Conservation (phyloP, 495 filamentous ascomycete species). For the Lasiosphaeria hispida region DNA sequence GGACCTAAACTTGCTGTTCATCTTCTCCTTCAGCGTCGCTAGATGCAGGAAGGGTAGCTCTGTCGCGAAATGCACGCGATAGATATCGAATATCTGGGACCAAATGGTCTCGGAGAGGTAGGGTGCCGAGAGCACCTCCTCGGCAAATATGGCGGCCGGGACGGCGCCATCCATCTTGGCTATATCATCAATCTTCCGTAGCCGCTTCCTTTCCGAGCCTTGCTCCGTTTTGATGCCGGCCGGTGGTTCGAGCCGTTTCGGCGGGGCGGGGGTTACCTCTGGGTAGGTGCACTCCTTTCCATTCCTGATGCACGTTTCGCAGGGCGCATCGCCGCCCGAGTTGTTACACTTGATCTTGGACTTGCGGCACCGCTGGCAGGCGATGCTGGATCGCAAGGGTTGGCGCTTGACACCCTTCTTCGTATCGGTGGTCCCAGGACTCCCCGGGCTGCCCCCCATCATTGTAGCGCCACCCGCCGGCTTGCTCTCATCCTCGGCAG, state of each 20-base stretch:
- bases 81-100: conserved; percentile 73
- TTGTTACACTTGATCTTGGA: conserved; percentile 86
- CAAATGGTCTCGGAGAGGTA: conserved; percentile 67
- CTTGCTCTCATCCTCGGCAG: conserved; percentile 29
- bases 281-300: conserved; percentile 78
- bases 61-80: conserved; percentile 77
- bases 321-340: conserved; percentile 60
- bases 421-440: conserved; percentile 34
- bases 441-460: conserved; percentile 30
- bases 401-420: conserved; percentile 49
- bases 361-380: conserved; percentile 73
- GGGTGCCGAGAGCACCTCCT: conserved; percentile 49
- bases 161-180: conserved; percentile 39
- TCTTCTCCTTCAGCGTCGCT: conserved; percentile 65
- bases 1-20: conserved; percentile 39
- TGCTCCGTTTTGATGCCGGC: conserved; percentile 54
- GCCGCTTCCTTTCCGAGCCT: conserved; percentile 61
- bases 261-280: conserved; percentile 52
- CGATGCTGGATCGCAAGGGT: conserved; percentile 76
- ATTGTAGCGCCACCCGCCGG: conserved; percentile 16
- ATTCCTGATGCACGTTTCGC: conserved; percentile 72
- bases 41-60: conserved; percentile 81
- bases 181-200: conserved; percentile 51
- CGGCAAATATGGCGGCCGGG: conserved; percentile 32
- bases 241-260: conserved; percentile 56